phyloP scores from a whole-genome alignment of 805 yeast genomes.

The Jamesozyma lodderae region DNA sequence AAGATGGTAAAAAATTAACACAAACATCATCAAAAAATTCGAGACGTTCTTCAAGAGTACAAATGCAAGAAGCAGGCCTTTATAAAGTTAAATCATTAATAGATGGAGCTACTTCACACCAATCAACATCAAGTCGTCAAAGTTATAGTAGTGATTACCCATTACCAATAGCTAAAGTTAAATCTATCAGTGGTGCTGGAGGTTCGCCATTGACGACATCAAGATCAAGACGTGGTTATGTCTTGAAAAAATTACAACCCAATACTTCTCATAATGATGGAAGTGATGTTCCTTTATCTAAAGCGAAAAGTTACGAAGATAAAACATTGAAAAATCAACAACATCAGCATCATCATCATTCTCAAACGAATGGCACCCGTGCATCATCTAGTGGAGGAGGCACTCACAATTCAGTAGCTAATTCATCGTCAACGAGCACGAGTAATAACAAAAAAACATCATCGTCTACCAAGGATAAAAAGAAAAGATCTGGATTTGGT shows the following conservation, averaged over 20 bases:
- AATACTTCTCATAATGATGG: background rate
- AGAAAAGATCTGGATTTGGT: constrained; percentile 13
- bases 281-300: background rate
- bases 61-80: constrained; percentile 16
- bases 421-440: too few relatives aligned
- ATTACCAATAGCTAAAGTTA: constrained; percentile 16
- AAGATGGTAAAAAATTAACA: constrained; percentile 10
- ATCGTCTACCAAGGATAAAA: constrained; percentile 2
- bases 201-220: constrained; percentile 4
- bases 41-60: constrained; percentile 22
- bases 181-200: constrained; percentile 11
- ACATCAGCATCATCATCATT: background rate
- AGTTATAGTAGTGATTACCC: background rate
- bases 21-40: constrained; percentile 13
- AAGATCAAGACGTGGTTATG: constrained; percentile 1
- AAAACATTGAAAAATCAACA: background rate
- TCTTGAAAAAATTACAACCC: background rate
- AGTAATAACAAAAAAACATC: too few relatives aligned
- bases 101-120: constrained; percentile 8
- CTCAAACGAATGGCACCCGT: too few relatives aligned
- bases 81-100: constrained; percentile 29
- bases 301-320: constrained; percentile 1
- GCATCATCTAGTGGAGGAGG: background rate
- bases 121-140: background rate
- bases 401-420: background rate